A percentile compares a stretch with the other conserved stretches of the same genome.
Evolutionary conservation across 2,329 filamentous ascomycete species (phyloP).

Genomic region (Alternaria sp.): DNA sequence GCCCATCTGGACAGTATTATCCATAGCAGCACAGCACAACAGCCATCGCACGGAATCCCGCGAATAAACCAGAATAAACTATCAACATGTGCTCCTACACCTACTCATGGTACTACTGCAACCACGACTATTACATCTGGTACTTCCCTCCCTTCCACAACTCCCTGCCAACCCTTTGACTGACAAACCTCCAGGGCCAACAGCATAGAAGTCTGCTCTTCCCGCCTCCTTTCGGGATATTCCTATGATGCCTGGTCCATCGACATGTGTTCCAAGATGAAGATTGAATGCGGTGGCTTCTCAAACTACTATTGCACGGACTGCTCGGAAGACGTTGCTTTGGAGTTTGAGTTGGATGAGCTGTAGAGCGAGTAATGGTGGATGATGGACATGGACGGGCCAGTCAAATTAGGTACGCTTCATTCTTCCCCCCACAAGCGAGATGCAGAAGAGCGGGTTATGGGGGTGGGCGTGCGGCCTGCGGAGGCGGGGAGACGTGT

Average conservation of each 20-base stretch:
- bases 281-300: slow-evolving; percentile 54
- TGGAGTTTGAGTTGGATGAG: slow-evolving; percentile 56
- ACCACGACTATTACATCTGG: slow-evolving; percentile 60
- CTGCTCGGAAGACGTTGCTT: slow-evolving; percentile 54
- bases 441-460: not conserved
- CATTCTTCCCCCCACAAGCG: not conserved
- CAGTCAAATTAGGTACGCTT: slow-evolving; percentile 4
- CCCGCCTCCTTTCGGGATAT: slow-evolving; percentile 57
- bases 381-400: not conserved
- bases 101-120: slow-evolving; percentile 59
- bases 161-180: not conserved
- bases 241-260: slow-evolving; percentile 59
- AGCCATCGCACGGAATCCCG: not conserved
- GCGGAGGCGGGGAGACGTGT: slow-evolving; percentile 4
- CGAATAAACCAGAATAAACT: not conserved
- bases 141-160: slow-evolving; percentile 11
- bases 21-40: not conserved
- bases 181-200: slow-evolving; percentile 41
- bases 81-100: slow-evolving; percentile 57
- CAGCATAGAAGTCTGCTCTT: slow-evolving; percentile 57
- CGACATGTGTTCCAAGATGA: slow-evolving; percentile 58
- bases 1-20: not conserved
- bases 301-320: slow-evolving; percentile 57
- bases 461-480: not conserved
- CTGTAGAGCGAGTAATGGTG: slow-evolving; percentile 25